Evolutionary conservation across 345 rosid genomes (phyloP).

Genomic region (Hibiscus mutabilis): DNA sequence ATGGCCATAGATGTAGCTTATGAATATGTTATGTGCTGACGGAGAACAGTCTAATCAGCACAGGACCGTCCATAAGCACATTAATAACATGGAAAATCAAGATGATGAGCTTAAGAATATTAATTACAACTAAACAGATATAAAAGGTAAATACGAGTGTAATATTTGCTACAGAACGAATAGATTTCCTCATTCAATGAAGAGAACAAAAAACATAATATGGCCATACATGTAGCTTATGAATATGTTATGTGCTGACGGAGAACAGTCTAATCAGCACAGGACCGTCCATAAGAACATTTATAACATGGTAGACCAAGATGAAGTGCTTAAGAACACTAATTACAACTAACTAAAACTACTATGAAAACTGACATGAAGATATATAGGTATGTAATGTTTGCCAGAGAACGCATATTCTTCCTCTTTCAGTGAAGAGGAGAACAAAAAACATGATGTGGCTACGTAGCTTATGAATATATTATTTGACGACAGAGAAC

Average conservation of each 20-base stretch:
- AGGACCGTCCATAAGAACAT: not conserved
- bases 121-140: too few species aligned
- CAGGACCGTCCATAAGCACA: not conserved
- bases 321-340: not conserved
- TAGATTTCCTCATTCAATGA: not conserved
- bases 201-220: not conserved
- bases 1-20: not conserved
- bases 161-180: not conserved
- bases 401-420: not conserved
- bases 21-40: not conserved
- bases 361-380: not conserved
- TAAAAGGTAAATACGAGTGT: too few species aligned
- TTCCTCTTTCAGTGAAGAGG: not conserved
- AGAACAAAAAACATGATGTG: not conserved
- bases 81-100: not conserved
- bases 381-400: not conserved
- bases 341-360: too few species aligned
- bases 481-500: not conserved
- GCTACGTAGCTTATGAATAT: not conserved
- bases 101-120: not conserved
- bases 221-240: constrained; percentile 15
- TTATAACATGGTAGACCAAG: not conserved
- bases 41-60: not conserved
- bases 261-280: not conserved
- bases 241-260: constrained; percentile 24